These are phyloP conservation scores for Leucocoprinus birnbaumii DNA, from an alignment of 768 basidiomycete genomes.

Conservation along the genomic window DNA sequence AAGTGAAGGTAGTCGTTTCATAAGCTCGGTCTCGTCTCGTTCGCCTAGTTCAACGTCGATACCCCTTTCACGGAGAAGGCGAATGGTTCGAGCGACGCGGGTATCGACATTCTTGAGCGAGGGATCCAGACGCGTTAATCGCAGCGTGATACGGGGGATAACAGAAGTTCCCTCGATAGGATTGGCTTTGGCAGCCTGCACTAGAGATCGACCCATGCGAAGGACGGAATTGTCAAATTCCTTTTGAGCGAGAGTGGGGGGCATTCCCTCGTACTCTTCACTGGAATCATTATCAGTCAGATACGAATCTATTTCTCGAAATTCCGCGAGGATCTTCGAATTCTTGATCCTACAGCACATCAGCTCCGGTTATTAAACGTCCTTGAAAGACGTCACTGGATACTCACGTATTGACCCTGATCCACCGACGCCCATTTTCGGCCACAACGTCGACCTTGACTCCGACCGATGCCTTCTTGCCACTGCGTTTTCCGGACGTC, in stretches of 20 bases:
- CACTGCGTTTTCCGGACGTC: conserved; percentile 6
- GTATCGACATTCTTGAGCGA: conserved; percentile 36
- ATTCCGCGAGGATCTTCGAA: conserved; percentile 71
- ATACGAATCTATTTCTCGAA: conserved; percentile 84
- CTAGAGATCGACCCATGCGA: conserved; percentile 63
- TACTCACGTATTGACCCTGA: conserved; percentile 84
- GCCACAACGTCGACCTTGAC: conserved; percentile 83
- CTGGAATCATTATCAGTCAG: conserved; percentile 57
- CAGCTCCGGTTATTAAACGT: too few relatives aligned
- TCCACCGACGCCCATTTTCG: conserved; percentile 73
- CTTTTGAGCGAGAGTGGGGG: conserved; percentile 41
- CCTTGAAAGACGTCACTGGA: not conserved
- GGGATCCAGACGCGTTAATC: conserved; percentile 65
- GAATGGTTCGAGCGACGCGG: conserved; percentile 61
- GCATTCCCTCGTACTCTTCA: conserved; percentile 19
- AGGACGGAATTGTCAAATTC: conserved; percentile 74
- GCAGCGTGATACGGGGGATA: conserved; percentile 51
- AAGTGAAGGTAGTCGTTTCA: not conserved
- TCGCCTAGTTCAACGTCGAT: conserved; percentile 69
- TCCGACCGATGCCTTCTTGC: conserved; percentile 25
- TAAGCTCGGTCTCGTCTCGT: conserved; percentile 27
- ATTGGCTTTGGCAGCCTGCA: conserved; percentile 61
- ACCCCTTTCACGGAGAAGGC: conserved; percentile 55
- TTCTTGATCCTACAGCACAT: conserved; percentile 61
- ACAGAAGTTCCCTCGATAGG: conserved; percentile 36